Conservation (phyloP, 1,284 basidiomycete species). For the Apiotrichum porosum region DNA sequence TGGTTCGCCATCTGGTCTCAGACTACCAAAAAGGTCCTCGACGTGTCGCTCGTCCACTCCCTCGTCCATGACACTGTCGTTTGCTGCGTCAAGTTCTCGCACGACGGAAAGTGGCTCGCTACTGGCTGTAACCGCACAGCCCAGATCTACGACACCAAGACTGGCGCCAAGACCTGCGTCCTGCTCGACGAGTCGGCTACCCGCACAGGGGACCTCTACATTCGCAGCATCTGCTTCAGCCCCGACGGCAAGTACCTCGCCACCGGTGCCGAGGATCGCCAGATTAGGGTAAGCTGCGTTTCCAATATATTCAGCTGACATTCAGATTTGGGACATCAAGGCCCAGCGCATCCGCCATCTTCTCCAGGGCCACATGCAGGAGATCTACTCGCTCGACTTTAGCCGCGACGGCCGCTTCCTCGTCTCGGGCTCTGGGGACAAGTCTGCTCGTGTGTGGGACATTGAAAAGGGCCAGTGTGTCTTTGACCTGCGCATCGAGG, state of each 20-base stretch:
- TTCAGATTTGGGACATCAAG: slow-evolving; percentile 78
- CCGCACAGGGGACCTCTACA: slow-evolving; percentile 68
- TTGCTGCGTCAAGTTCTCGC: slow-evolving; percentile 85
- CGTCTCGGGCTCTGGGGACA: slow-evolving; percentile 84
- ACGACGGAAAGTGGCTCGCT: slow-evolving; percentile 79
- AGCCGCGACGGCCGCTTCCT: slow-evolving; percentile 73
- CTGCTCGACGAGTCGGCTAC: slow-evolving; percentile 63
- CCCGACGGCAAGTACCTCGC: slow-evolving; percentile 75
- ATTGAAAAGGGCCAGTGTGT: slow-evolving; percentile 59
- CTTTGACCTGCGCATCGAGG: slow-evolving; percentile 51
- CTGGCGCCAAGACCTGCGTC: slow-evolving; percentile 70
- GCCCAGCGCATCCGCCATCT: slow-evolving; percentile 65
- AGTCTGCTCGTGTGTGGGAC: slow-evolving; percentile 85
- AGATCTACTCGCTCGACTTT: slow-evolving; percentile 88
- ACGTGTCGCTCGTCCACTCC: slow-evolving; percentile 85
- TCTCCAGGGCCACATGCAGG: slow-evolving; percentile 80
- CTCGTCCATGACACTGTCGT: slow-evolving; percentile 93
- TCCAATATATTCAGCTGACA: slow-evolving; percentile 11
- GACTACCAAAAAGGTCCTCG: slow-evolving; percentile 70
- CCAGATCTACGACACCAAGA: slow-evolving; percentile 84
- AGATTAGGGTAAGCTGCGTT: slow-evolving; percentile 63
- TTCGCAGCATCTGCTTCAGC: slow-evolving; percentile 76
- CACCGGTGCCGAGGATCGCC: slow-evolving; percentile 77
- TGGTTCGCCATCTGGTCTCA: slow-evolving; percentile 96
- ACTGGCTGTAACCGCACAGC: slow-evolving; percentile 88